Evolutionary conservation across 2,329 filamentous ascomycete genomes (phyloP), one percentile per base, ranked within the genome.

Genomic region (Talaromyces sp.): DNA sequence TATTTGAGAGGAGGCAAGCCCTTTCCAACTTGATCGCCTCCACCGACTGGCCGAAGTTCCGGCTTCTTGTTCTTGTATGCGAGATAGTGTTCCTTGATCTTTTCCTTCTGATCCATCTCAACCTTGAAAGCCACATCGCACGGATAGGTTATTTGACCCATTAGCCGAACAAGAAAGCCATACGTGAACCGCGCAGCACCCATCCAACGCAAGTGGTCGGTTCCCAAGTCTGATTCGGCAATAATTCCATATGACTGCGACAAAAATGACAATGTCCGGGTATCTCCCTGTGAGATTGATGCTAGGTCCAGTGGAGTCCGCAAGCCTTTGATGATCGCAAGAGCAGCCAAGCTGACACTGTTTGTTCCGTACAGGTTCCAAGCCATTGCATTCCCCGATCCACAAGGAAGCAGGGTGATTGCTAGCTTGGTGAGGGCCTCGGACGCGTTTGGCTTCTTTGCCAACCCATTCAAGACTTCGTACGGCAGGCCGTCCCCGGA

Each of bases 401-500:
- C 95, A 71, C 93, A 96, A 1, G 95, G 95, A 39, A 99, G 82
- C 71, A 96, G 91, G 25, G 88, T 88, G 1, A 99, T 87, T 0
- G 95, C 91, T 15, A 98, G 78, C 69, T 88, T 90, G 25, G 82
- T 78, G 63, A 99, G 78, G 0, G 93, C 95, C 60, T 83, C 83
- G 33, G 82, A 80, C 22, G 92, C 92, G 75, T 97, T 90, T 4
- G 82, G 72, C 44, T 92, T 87, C 75, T 86, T 88, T 15, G 85
- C 92, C 33, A 99, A 78, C 0, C 95, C 95, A 72, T 99, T 98
- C 80, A 97, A 96, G 9, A 96, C 89, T 75, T 99, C 95, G 72
- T 96, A 89, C 0, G 92, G 89, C 44, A 96, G 82, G 10, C 95
- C 95, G 69, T 99, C 95, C 4, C 95, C 95, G 0, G 93, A 97